phyloP scores from a whole-genome alignment of 495 filamentous ascomycete genomes.

The Patellaria atrata region DNA sequence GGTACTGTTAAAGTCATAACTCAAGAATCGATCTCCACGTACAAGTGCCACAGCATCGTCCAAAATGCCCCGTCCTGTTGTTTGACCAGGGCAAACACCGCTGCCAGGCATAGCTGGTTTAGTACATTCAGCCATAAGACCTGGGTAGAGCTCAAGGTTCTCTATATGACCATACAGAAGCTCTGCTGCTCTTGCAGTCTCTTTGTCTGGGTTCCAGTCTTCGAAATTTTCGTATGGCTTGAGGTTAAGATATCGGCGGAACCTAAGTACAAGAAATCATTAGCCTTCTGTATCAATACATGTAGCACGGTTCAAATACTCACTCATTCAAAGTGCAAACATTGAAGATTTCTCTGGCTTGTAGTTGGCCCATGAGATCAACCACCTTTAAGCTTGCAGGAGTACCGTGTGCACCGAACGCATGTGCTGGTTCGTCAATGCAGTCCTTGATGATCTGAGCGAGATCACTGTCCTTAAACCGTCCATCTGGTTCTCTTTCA shows the following conservation, averaged over 20 bases:
- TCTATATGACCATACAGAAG: conserved; percentile 23
- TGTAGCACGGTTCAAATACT: neutral
- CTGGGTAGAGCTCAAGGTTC: conserved; percentile 23
- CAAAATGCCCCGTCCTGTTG: conserved; percentile 23
- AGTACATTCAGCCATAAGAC: conserved; percentile 22
- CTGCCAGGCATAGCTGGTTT: conserved; percentile 23
- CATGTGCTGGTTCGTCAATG: conserved; percentile 38
- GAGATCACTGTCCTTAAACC: conserved; percentile 44
- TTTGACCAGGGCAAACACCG: conserved; percentile 23
- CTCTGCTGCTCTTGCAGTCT: conserved; percentile 20
- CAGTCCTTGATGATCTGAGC: conserved; percentile 42
- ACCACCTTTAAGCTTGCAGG: conserved; percentile 22
- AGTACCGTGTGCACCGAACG: conserved; percentile 22
- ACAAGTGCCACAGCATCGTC: conserved; percentile 24
- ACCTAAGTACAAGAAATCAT: conserved; percentile 8
- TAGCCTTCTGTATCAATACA: neutral
- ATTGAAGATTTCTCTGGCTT: conserved; percentile 21
- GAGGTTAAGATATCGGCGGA: conserved; percentile 21
- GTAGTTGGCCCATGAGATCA: conserved; percentile 22
- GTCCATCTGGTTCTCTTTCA: conserved; percentile 39
- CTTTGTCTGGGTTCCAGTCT: conserved; percentile 18
- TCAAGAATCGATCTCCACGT: conserved; percentile 22
- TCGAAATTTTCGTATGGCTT: conserved; percentile 21
- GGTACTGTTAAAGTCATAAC: conserved; percentile 24
- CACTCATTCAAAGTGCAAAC: conserved; percentile 25